Evolutionary conservation across 495 filamentous ascomycete species (phyloP).

Genomic region (Podospora didyma): DNA sequence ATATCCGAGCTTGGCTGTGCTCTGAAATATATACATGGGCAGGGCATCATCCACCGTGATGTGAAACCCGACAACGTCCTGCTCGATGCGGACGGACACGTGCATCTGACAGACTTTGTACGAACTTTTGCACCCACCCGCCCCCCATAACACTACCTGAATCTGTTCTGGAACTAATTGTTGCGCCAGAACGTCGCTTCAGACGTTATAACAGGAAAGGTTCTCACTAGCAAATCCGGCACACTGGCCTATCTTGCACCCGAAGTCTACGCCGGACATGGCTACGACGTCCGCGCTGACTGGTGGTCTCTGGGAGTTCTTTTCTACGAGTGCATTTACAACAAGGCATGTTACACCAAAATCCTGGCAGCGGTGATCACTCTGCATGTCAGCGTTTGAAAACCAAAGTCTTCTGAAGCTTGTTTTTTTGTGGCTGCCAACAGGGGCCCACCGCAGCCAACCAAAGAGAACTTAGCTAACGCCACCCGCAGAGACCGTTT

Average conservation of each 20-base stretch:
- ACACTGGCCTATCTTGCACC: conserved; percentile 94
- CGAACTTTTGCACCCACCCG: conserved; percentile 35
- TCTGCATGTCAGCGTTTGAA: not conserved
- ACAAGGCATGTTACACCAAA: conserved; percentile 67
- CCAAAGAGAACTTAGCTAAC: conserved; percentile 32
- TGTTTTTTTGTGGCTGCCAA: not conserved
- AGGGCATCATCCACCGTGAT: conserved; percentile 93
- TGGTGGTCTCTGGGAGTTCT: conserved; percentile 98
- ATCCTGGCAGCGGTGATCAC: not conserved
- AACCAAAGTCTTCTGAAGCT: not conserved
- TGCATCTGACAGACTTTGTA: conserved; percentile 98
- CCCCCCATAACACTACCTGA: not conserved
- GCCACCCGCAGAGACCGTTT: conserved; percentile 66
- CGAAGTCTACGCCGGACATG: conserved; percentile 85
- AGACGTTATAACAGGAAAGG: conserved; percentile 77
- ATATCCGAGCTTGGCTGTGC: conserved; percentile 92
- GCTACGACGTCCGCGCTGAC: conserved; percentile 84
- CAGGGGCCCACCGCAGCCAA: not conserved
- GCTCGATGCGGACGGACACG: conserved; percentile 89
- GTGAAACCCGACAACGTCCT: conserved; percentile 97
- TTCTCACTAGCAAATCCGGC: conserved; percentile 90
- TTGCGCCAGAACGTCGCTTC: conserved; percentile 86
- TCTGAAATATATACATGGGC: conserved; percentile 82
- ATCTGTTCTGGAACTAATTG: conserved; percentile 18
- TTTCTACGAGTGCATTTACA: conserved; percentile 99